Percentiles rank a stretch among this genome's conserved stretches.
phyloP scores from a whole-genome alignment of 2,329 filamentous ascomycete genomes.

The Aotearoamyces nothofagi region DNA sequence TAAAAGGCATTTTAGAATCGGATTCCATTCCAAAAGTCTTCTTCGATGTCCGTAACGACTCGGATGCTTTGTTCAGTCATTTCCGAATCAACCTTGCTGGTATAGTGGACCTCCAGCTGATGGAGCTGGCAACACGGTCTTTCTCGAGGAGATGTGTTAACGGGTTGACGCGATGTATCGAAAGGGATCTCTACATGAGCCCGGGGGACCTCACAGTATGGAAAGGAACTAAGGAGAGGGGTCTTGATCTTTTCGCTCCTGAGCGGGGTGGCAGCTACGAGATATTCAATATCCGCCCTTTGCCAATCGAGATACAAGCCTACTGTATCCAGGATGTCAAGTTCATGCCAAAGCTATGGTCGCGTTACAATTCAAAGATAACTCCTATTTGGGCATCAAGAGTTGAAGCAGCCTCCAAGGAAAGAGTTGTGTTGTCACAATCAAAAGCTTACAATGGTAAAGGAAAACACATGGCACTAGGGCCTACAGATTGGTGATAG shows the following conservation, averaged over 20 bases:
- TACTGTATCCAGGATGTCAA: slow-evolving; percentile 23
- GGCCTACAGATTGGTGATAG: too few species aligned
- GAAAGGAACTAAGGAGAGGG: slow-evolving; percentile 20
- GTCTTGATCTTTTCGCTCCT: slow-evolving; percentile 22
- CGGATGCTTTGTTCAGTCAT: slow-evolving; percentile 34
- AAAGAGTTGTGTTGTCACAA: background rate
- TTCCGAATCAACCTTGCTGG: slow-evolving; percentile 27
- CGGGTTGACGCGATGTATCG: slow-evolving; percentile 25
- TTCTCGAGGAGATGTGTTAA: slow-evolving; percentile 12
- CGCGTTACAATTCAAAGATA: background rate
- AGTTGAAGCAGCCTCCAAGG: background rate
- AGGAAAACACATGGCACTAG: background rate
- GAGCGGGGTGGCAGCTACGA: slow-evolving; percentile 25
- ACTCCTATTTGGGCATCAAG: background rate
- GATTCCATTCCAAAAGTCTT: slow-evolving; percentile 30
- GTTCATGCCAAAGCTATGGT: slow-evolving; percentile 1
- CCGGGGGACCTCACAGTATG: background rate
- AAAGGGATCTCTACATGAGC: slow-evolving; percentile 9
- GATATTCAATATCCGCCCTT: slow-evolving; percentile 29
- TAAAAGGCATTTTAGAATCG: slow-evolving; percentile 30
- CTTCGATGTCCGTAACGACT: slow-evolving; percentile 43
- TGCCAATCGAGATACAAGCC: slow-evolving; percentile 20
- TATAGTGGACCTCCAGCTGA: slow-evolving; percentile 37
- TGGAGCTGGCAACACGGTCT: slow-evolving; percentile 29
- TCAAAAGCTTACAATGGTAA: background rate